Evolutionary conservation across 2,329 filamentous ascomycete genomes (phyloP), one percentile per base, ranked within the genome.

Genomic region (Aspergillus latus): DNA sequence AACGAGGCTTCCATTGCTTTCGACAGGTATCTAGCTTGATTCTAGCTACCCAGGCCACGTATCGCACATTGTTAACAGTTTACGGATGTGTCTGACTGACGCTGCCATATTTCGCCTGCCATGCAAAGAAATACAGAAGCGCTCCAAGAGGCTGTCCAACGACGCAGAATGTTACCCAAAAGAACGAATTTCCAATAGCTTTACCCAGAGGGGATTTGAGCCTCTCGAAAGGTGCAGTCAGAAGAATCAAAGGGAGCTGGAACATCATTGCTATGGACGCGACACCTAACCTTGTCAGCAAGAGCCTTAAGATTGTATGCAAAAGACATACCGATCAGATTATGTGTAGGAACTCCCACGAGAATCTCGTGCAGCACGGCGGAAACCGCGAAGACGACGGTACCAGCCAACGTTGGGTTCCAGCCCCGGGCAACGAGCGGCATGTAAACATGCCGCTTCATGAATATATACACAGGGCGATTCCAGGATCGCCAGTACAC

Each of bases 401-500:
- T 78, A 66, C 91, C 93, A 1, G 94, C 90, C 0, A 82, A 71
- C 2, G 78, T 75, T 7, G 87, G 82, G 55, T 83, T 88, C 80
- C 90, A 92, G 1, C 94, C 94, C 46, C 94, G 83, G 0, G 90
- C 90, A 32, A 96, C 82, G 61, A 99, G 81, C 1, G 94, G 94
- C 39, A 88, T 88, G 76, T 94, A 97, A 50, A 99, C 86, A 72
- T 99, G 94, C 37, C 94, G 82, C 68, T 90, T 92, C 87, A 99
- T 97, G 74, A 96, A 99, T 57, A 92, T 88, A 69, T 96, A 96
- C 5, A 99, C 93, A 0, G 94, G 94, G 72, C 95, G 95, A 77
- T 99, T 99, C 94, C 94, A 99, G 0, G 88, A 89, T 21, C 92
- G 86, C 93, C 93, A 97, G 78, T 99, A 99, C 4, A 83, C 83